Evolutionary conservation across 1,284 basidiomycete species (phyloP), one percentile per base, ranked within the genome.

Genomic region (Moniliella sp.): DNA sequence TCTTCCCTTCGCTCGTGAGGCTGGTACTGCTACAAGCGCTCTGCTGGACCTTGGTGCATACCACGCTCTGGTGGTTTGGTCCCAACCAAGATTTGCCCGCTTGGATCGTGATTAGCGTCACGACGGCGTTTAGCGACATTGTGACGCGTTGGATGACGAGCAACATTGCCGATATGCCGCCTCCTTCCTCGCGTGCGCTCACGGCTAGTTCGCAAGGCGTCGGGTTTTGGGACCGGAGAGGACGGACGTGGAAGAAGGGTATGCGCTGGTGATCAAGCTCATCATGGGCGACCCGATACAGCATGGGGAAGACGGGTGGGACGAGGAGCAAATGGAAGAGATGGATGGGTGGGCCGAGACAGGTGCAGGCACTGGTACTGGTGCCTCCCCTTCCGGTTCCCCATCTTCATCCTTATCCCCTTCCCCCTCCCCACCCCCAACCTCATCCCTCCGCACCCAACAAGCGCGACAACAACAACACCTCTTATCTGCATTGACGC

Each of bases 21-120:
- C 71, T 83, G 2, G 67, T 82, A 28, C 78, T 75, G 0, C 64
- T 83, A 1, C 79, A 83, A 61, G 75, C 76, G 5, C 80, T 82
- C 38, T 64, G 78, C 57, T 83, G 80, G 79, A 78, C 78, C 2
- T 74, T 78, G 5, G 81, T 79, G 4, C 76, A 79, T 38, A 58
- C 77, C 19, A 79, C 76, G 1, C 68, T 82, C 13, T 67, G 64
- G 25, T 58, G 79, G 26, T 67, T 80, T 37, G 71, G 74, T 25
- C 66, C 71, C 34, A 62, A 64, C 32, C 68, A 78, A 7, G 80
- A 80, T 0, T 67, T 75, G 9, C 63, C 72, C 2, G 74, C 72
- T 33, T 83, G 80, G 80, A 74, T 78, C 2, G 67, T 74, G 5
- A 75, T 83, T 30, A 78, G 73, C 1, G 78, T 74, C 11, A 79